Evolutionary conservation across 352 stramenopile genomes (phyloP), one percentile per base, ranked within the genome.

Genomic region (Globisporangium polare): DNA sequence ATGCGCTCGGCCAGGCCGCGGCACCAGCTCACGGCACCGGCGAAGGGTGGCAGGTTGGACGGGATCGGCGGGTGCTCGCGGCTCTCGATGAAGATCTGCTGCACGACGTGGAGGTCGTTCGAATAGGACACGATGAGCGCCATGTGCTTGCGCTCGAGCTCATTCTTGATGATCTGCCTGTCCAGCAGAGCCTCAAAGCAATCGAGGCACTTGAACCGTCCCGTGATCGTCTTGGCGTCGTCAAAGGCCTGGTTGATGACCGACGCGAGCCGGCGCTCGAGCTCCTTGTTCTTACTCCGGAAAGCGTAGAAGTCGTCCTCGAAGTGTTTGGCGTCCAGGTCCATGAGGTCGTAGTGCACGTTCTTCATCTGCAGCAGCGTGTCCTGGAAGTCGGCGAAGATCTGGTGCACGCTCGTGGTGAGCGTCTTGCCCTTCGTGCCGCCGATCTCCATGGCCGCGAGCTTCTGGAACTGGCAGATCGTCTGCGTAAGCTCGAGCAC

Each of bases 171-270:
- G 39, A 92, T 90, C 47, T 78, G 74, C 0, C 92, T 76, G 51
- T 93, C 77, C 0, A 97, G 71, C 12, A 98, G 60, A 37, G 91
- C 89, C 41, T 94, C 83, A 57, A 98, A 98, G 62, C 83, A 94
- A 52, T 98, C 89, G 27, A 98, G 78, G 26, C 96, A 93, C 54
- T 96, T 96, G 62, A 98, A 97, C 7, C 86, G 67, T 0, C 84
- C 88, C 6, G 69, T 73, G 26, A 97, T 87, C 0, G 89, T 98
- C 58, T 89, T 93, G 24, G 88, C 87, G 72, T 98, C 93, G 51
- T 97, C 90, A 46, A 98, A 98, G 6, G 87, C 90, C 55, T 98
- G 92, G 37, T 90, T 91, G 26, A 98, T 88, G 7, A 98, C 85
- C 24, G 83, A 95, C 0, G 87, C 86, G 22, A 98, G 64, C 2